Conservation (phyloP, 371 early-diverging fungal species). For the Syncephalastrum racemosum region DNA sequence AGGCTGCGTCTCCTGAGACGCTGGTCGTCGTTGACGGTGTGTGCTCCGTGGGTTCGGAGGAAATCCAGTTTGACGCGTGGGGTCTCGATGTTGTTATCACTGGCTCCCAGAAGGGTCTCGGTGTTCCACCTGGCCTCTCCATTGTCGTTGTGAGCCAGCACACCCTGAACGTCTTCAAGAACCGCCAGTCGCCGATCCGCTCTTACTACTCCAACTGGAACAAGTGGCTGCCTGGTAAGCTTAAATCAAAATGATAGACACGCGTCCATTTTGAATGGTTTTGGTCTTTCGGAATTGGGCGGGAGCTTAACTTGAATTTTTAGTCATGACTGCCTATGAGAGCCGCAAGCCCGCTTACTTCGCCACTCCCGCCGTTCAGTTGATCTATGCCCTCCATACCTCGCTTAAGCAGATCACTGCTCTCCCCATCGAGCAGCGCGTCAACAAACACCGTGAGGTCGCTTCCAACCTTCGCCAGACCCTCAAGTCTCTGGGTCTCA, state of each 20-base stretch:
- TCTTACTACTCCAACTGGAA: slow-evolving; percentile 81
- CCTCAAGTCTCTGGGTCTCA: slow-evolving; percentile 71
- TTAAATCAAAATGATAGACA: background rate
- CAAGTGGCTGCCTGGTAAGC: slow-evolving; percentile 82
- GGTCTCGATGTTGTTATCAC: slow-evolving; percentile 87
- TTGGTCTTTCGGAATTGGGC: slow-evolving; percentile 1
- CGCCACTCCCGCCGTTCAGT: slow-evolving; percentile 97
- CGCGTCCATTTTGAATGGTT: background rate
- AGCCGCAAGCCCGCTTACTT: slow-evolving; percentile 90
- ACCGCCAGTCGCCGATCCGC: slow-evolving; percentile 70
- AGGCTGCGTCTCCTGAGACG: slow-evolving; percentile 79
- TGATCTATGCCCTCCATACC: slow-evolving; percentile 85
- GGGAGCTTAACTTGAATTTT: slow-evolving; percentile 3
- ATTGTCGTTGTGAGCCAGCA: slow-evolving; percentile 80
- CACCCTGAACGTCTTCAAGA: slow-evolving; percentile 68
- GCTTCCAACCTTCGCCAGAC: slow-evolving; percentile 74
- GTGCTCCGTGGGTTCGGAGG: slow-evolving; percentile 94
- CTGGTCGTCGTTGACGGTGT: slow-evolving; percentile 95
- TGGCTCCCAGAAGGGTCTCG: slow-evolving; percentile 95
- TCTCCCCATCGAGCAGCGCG: slow-evolving; percentile 69
- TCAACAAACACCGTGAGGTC: slow-evolving; percentile 68
- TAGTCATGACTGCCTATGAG: slow-evolving; percentile 94
- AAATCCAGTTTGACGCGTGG: slow-evolving; percentile 91
- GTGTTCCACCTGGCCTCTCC: slow-evolving; percentile 85
- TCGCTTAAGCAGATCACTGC: slow-evolving; percentile 79